A percentile compares a stretch with the other conserved stretches of the same genome.
Evolutionary conservation across 139 green algal species (phyloP).

Genomic region (Chlamydomonas sp.): DNA sequence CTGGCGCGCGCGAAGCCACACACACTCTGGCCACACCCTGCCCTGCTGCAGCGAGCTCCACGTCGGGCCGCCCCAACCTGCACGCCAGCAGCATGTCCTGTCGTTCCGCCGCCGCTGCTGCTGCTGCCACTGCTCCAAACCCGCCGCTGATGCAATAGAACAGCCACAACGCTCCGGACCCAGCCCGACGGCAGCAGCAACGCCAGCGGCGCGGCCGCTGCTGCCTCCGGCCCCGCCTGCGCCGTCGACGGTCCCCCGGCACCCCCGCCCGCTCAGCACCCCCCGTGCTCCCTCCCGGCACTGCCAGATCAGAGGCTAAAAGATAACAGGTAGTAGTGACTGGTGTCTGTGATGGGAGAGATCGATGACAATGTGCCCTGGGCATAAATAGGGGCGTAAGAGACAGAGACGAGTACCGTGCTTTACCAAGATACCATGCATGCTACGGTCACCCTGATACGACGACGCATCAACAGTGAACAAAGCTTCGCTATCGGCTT

Average conservation of each 20-base stretch:
- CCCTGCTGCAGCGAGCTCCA: no score
- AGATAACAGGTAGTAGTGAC: not conserved
- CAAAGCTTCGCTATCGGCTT: no score
- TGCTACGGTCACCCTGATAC: no score
- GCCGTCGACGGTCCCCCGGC: constrained; percentile 11
- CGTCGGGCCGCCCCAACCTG: no score
- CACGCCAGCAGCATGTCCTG: not conserved
- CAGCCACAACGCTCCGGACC: no score
- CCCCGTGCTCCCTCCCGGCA: not conserved
- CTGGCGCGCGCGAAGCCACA: no score
- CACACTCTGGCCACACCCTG: no score
- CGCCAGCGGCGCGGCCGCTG: not conserved
- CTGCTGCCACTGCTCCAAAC: not conserved
- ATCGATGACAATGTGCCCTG: not conserved
- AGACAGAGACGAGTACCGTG: no score
- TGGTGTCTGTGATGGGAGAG: not conserved
- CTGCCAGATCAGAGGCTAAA: no score
- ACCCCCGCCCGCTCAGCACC: not conserved
- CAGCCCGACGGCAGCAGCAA: no score
- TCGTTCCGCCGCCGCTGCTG: not conserved
- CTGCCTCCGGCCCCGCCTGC: not conserved
- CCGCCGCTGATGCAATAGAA: not conserved
- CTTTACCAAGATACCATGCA: no score
- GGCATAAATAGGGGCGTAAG: not conserved
- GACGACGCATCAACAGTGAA: no score